phyloP scores from a whole-genome alignment of 1,284 basidiomycete genomes.

The Moniliella sp. region DNA sequence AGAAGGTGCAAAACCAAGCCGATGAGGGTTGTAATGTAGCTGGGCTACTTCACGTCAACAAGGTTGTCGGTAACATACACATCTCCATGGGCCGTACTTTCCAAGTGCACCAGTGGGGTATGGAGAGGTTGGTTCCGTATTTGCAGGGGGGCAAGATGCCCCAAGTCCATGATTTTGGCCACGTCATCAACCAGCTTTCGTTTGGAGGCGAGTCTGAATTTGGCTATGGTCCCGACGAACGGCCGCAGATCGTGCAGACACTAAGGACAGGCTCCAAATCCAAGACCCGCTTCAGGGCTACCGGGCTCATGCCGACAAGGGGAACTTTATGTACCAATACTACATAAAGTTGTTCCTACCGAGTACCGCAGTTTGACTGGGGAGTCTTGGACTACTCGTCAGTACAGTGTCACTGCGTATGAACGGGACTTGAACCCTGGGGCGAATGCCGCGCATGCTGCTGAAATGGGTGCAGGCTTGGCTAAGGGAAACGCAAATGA shows the following conservation, averaged over 20 bases:
- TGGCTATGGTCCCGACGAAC: not conserved
- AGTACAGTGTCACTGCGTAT: slow-evolving; percentile 85
- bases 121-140: slow-evolving; percentile 87
- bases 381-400: slow-evolving; percentile 47
- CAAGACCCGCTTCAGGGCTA: slow-evolving; percentile 59
- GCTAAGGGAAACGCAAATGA: too few relatives aligned
- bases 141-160: slow-evolving; percentile 38
- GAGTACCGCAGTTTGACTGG: slow-evolving; percentile 15
- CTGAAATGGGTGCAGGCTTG: too few relatives aligned
- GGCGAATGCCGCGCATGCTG: slow-evolving; percentile 40
- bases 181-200: slow-evolving; percentile 57
- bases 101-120: slow-evolving; percentile 58
- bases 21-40: slow-evolving; percentile 82
- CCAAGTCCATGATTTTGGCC: slow-evolving; percentile 53
- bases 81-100: slow-evolving; percentile 62
- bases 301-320: slow-evolving; percentile 41
- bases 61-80: slow-evolving; percentile 45
- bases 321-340: slow-evolving; percentile 40
- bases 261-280: slow-evolving; percentile 1
- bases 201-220: slow-evolving; percentile 39
- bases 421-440: slow-evolving; percentile 51
- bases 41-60: slow-evolving; percentile 87
- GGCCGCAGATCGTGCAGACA: not conserved
- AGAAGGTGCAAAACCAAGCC: slow-evolving; percentile 72
- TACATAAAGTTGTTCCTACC: slow-evolving; percentile 52